A percentile compares a stretch with the other conserved stretches of the same genome.
Conservation (phyloP, 345 rosid species). For the Erodium maritimum region DNA sequence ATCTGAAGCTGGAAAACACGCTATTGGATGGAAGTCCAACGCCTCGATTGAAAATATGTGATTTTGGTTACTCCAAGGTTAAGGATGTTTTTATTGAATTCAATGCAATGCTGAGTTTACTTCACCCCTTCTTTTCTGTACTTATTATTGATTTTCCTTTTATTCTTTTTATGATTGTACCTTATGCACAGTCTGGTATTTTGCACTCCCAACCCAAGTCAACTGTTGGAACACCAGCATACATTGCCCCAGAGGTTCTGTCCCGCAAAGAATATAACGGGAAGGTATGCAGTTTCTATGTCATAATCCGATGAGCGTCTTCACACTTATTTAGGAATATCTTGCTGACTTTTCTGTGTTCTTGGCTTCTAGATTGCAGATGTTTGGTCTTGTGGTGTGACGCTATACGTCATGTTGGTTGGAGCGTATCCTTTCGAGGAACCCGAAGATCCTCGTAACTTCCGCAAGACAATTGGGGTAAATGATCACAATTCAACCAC, state of each 20-base stretch:
- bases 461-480: constrained; percentile 61
- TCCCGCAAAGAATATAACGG: constrained; percentile 61
- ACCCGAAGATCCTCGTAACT: constrained; percentile 60
- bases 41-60: constrained; percentile 51
- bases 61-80: constrained; percentile 57
- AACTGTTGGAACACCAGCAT: constrained; percentile 69
- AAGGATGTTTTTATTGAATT: background rate
- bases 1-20: constrained; percentile 49
- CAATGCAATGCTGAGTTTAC: too few species aligned
- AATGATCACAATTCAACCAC: constrained; percentile 9
- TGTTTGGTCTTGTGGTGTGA: constrained; percentile 82
- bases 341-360: constrained; percentile 1
- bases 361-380: constrained; percentile 34
- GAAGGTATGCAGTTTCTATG: too few species aligned
- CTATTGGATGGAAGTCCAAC: constrained; percentile 51
- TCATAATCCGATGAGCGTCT: background rate
- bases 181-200: constrained; percentile 36
- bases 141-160: too few species aligned
- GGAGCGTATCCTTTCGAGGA: constrained; percentile 76
- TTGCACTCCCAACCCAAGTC: constrained; percentile 66
- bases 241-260: constrained; percentile 66
- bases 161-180: too few species aligned
- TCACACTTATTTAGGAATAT: too few species aligned
- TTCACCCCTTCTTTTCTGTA: too few species aligned
- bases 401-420: constrained; percentile 64